These are phyloP conservation scores for Neonectria hederae DNA, from an alignment of 2,329 filamentous ascomycete genomes.

Conservation along the genomic window DNA sequence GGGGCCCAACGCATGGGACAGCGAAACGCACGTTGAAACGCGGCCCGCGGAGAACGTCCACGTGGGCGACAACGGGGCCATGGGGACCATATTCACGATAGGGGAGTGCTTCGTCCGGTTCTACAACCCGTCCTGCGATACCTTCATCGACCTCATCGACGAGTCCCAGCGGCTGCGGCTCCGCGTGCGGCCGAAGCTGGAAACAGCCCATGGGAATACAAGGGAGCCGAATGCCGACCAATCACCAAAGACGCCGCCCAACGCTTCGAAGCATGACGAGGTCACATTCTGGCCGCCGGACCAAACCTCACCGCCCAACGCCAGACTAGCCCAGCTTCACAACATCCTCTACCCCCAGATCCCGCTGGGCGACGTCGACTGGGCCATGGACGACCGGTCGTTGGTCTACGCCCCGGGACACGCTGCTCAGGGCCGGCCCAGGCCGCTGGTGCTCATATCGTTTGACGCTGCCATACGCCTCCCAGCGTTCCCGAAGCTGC, in stretches of 20 bases:
- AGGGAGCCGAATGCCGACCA: not conserved
- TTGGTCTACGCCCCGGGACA: slow-evolving; percentile 53
- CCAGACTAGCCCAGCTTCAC: slow-evolving; percentile 39
- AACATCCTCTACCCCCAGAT: slow-evolving; percentile 48
- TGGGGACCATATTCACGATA: slow-evolving; percentile 57
- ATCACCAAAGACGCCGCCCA: not conserved
- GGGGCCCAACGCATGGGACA: slow-evolving; percentile 43
- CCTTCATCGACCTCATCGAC: slow-evolving; percentile 67
- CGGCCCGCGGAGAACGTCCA: slow-evolving; percentile 50
- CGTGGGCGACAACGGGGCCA: slow-evolving; percentile 55
- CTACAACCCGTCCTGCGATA: slow-evolving; percentile 62
- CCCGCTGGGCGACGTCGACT: slow-evolving; percentile 50
- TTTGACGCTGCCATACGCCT: slow-evolving; percentile 45
- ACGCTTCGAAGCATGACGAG: not conserved
- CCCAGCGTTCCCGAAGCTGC: slow-evolving; percentile 29
- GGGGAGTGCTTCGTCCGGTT: slow-evolving; percentile 63
- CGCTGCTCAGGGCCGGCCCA: slow-evolving; percentile 21
- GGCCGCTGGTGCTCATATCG: slow-evolving; percentile 40
- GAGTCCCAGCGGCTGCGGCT: slow-evolving; percentile 55
- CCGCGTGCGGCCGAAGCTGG: slow-evolving; percentile 36
- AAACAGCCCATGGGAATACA: not conserved
- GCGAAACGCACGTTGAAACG: slow-evolving; percentile 44
- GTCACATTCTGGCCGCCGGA: slow-evolving; percentile 40
- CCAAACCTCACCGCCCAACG: slow-evolving; percentile 1
- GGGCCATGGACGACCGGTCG: slow-evolving; percentile 57